A percentile compares a stretch with the other conserved stretches of the same genome.
Evolutionary conservation across 78 protist genomes (phyloP).

Genomic region (Ministeria vibrans): DNA sequence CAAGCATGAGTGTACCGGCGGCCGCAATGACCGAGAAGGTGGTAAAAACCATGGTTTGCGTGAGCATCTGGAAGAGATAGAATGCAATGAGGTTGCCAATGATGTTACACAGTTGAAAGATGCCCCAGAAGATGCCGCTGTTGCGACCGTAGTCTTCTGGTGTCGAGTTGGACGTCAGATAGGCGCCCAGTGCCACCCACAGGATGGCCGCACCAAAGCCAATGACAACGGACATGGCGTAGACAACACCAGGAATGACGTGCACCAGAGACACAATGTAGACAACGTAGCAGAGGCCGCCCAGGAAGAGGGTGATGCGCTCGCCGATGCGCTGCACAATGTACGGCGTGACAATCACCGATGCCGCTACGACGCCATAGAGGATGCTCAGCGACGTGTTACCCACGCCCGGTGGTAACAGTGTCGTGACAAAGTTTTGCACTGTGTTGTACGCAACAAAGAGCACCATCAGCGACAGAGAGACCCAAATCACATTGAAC

Average conservation of each 20-base stretch:
- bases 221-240: not conserved
- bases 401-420: slow-evolving; percentile 7
- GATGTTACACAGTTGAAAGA: not conserved
- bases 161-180: not conserved
- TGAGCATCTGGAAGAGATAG: not conserved
- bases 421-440: slow-evolving; percentile 13
- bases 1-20: not conserved
- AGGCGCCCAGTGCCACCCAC: slow-evolving; percentile 13
- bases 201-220: slow-evolving; percentile 22
- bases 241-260: not conserved
- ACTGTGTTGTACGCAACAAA: slow-evolving; percentile 11
- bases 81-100: slow-evolving; percentile 6
- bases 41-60: not conserved
- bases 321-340: not conserved
- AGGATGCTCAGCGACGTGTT: slow-evolving; percentile 2
- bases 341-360: not conserved
- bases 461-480: slow-evolving; percentile 1
- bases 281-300: not conserved
- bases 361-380: not conserved
- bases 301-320: not conserved
- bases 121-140: slow-evolving; percentile 23
- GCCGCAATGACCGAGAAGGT: not conserved
- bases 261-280: not conserved
- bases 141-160: not conserved
- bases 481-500: not conserved